Evolutionary conservation across 495 filamentous ascomycete species (phyloP), one percentile per base, ranked within the genome.

Genomic region (Glarea lozoyensis): DNA sequence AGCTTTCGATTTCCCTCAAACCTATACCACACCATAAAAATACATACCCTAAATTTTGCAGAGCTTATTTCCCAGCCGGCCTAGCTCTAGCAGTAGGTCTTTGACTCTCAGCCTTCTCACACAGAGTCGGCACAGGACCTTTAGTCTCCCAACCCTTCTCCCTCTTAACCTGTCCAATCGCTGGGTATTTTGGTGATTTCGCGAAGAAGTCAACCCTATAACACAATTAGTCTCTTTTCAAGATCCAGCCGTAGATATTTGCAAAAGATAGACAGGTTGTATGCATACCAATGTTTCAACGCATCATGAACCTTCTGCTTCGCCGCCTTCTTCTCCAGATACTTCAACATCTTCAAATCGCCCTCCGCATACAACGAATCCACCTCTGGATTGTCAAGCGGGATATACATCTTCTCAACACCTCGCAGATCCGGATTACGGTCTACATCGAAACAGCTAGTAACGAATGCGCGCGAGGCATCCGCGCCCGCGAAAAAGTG

Each of bases 381-480:
- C 3, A 75, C 66, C 15, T 72, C 62, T 6, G 69, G 72, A 50
- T 85, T 77, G 48, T 87, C 84, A 2, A 84, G 54, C 0, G 88
- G 86, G 13, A 97, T 66, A 60, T 76, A 97, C 80, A 90, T 92
- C 46, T 82, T 76, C 66, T 97, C 92, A 1, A 86, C 84, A 1
- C 93, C 93, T 16, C 78, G 68, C 62, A 96, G 60, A 60, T 97
- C 89, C 1, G 78, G 62, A 4, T 80, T 93, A 27, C 82, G 65
- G 67, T 97, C 90, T 37, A 84, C 81, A 22, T 76, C 65, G 69
- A 99, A 99, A 60, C 92, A 99, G 2, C 86, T 86, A n/a, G 92
- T 95, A n/a, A 99, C 79, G 63, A 87, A 99, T 3, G 83, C 86
- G 20, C 92, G 82, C 2, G 84, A 76, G 5, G 92, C 92, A 62